Percentiles rank a stretch among this genome's conserved stretches.
These are phyloP conservation scores for Evernia prunastri DNA, from an alignment of 495 filamentous ascomycete genomes.

Conservation along the genomic window DNA sequence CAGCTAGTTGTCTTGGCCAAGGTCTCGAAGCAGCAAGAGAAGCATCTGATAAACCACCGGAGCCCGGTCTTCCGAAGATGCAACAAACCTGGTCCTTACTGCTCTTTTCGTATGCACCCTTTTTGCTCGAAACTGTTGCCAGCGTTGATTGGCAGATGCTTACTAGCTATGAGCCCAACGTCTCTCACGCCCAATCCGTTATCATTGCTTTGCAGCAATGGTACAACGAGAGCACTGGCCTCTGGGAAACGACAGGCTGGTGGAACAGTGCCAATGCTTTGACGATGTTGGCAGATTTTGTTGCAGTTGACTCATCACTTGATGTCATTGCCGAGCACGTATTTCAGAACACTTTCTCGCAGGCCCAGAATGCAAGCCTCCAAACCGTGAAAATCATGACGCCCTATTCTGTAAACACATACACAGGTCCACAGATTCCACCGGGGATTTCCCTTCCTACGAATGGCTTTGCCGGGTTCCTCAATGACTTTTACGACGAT, in stretches of 20 bases:
- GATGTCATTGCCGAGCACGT: constrained; percentile 19
- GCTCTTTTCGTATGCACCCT: background rate
- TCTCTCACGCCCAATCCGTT: constrained; percentile 39
- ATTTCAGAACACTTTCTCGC: constrained; percentile 32
- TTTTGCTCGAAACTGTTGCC: background rate
- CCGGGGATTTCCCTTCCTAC: constrained; percentile 17
- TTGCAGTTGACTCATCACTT: constrained; percentile 36
- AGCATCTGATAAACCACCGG: background rate
- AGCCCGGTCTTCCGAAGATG: background rate
- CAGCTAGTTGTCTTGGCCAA: too few species aligned
- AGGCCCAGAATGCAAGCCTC: constrained; percentile 33
- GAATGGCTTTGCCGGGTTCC: constrained; percentile 42
- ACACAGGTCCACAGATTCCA: constrained; percentile 25
- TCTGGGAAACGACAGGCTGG: constrained; percentile 65
- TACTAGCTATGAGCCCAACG: background rate
- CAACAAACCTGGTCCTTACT: background rate
- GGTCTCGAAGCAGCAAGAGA: background rate
- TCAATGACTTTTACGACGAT: constrained; percentile 65
- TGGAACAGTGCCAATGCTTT: constrained; percentile 71
- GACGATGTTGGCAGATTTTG: constrained; percentile 57
- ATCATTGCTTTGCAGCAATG: constrained; percentile 51
- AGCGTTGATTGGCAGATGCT: background rate
- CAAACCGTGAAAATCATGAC: constrained; percentile 24
- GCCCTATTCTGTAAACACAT: constrained; percentile 18
- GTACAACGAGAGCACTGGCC: constrained; percentile 55